phyloP scores from a whole-genome alignment of 345 rosid genomes.

The Citrus maxima region DNA sequence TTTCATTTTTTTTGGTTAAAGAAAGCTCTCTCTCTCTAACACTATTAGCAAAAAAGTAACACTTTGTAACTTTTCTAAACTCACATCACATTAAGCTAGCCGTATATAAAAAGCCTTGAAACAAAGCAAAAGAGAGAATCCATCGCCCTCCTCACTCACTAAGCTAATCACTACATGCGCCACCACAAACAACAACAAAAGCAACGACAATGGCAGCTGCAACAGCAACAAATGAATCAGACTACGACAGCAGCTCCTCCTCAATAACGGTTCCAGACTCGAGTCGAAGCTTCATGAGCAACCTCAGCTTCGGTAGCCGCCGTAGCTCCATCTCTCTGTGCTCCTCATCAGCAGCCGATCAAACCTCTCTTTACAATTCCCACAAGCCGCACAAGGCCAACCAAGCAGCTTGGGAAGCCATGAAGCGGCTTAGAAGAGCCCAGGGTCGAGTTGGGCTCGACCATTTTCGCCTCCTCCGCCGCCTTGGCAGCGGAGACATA shows the following conservation, averaged over 20 bases:
- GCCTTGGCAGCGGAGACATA: slow-evolving; percentile 85
- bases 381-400: slow-evolving; percentile 96
- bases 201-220: slow-evolving; percentile 34
- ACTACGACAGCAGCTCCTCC: slow-evolving; percentile 58
- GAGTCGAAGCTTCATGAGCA: slow-evolving; percentile 85
- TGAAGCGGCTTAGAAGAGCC: slow-evolving; percentile 48
- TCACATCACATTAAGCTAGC: slow-evolving; percentile 9
- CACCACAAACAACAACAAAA: background rate
- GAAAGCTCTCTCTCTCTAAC: slow-evolving; percentile 8
- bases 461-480: slow-evolving; percentile 71
- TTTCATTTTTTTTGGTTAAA: slow-evolving; percentile 5
- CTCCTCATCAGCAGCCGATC: slow-evolving; percentile 33
- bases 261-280: slow-evolving; percentile 64
- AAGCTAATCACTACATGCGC: background rate
- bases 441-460: slow-evolving; percentile 78
- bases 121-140: background rate
- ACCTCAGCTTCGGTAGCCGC: slow-evolving; percentile 76
- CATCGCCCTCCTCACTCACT: background rate
- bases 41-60: slow-evolving; percentile 14
- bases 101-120: slow-evolving; percentile 21
- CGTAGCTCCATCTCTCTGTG: slow-evolving; percentile 61
- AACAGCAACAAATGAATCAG: slow-evolving; percentile 48
- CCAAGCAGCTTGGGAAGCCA: slow-evolving; percentile 85
- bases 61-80: slow-evolving; percentile 35
- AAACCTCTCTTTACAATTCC: slow-evolving; percentile 22